A percentile compares a stretch with the other conserved stretches of the same genome.
Evolutionary conservation across 2,329 filamentous ascomycete species (phyloP).

Genomic region (Fusarium sambucinum): DNA sequence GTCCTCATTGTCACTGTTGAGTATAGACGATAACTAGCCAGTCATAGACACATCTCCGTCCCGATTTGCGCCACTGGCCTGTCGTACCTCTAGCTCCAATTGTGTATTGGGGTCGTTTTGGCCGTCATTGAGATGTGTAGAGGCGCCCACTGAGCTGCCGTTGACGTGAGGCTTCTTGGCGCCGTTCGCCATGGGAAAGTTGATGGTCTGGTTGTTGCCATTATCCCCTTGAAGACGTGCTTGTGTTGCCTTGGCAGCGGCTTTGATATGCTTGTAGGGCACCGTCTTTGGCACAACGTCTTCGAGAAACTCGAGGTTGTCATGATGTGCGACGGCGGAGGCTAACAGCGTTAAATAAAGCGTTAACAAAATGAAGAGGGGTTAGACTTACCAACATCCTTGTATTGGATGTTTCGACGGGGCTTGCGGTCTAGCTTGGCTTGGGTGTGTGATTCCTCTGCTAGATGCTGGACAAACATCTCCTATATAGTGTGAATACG

Average conservation of each 20-base stretch:
- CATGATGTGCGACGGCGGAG: conserved; percentile 85
- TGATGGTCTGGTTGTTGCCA: conserved; percentile 47
- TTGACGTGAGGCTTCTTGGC: conserved; percentile 49
- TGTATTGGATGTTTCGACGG: conserved; percentile 93
- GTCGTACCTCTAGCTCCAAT: conserved; percentile 67
- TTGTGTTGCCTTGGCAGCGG: conserved; percentile 64
- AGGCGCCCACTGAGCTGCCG: conserved; percentile 44
- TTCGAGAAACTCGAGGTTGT: conserved; percentile 94
- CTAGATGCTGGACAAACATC: conserved; percentile 94
- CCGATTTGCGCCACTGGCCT: conserved; percentile 53
- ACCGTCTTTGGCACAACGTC: conserved; percentile 91
- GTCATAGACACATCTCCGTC: conserved; percentile 72
- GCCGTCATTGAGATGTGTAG: conserved; percentile 43
- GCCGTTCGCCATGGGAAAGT: conserved; percentile 43
- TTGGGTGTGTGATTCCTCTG: conserved; percentile 86
- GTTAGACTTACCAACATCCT: conserved; percentile 78
- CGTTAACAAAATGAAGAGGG: background rate
- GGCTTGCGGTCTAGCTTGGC: conserved; percentile 93
- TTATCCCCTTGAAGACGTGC: conserved; percentile 59
- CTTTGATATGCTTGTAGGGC: conserved; percentile 83
- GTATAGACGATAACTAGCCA: conserved; percentile 55
- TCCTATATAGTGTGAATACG: conserved; percentile 67
- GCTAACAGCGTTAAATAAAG: conserved; percentile 62
- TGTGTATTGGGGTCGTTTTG: conserved; percentile 64
- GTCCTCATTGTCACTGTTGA: background rate